Base-by-base conservation (phyloP, 2,329 filamentous ascomycete species). In the Phoma sp. region DNA sequence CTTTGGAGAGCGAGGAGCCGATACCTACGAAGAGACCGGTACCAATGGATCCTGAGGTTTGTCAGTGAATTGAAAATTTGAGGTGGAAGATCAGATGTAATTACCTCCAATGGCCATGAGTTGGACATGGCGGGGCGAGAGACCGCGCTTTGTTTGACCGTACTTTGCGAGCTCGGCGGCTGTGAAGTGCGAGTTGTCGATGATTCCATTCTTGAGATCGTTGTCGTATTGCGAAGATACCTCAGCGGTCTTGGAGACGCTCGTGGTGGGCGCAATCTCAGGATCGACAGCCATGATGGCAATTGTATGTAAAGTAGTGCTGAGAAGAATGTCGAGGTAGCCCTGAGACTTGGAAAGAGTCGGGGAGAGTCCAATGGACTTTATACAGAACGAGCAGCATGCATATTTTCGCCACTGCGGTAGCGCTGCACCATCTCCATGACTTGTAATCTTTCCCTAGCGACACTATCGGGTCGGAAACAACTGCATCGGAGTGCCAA, bases 11-110 rank as follows among this genome's bases (percentile, higher is more conserved):
- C 15, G 76, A 78, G 56, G 75, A 64, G 51, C 80, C 79, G 34
- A 77, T 80, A 17, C 87, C 87, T 64, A 91, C 87, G 62, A 90
- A 87, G 51, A 91, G 78, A 67, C 88, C 88, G 20, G 86, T 89
- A n/a, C 67, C 87, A 56, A 90, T 84, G 54, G 87, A 87, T 67
- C 88, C 88, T 64, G 87, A 17, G 10, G 10, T 3, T 26, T 34
- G 28, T 54, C n/a, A 49, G 34, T 32, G n/a, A 15, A 7, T 48
- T 15, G 15, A 11, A 3, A 7, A 5, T 32, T 14, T 10, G 12
- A 18, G 9, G 17, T 14, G 6, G 26, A 5, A 14, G 20, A 7
- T n/a, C 11, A 18, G 7, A 11, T 4, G 7, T 12, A 23, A 20
- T 5, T 26, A 55, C 52, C 53, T 56, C 53, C 88, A 59, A 90